Percentiles rank a stretch among this genome's conserved stretches.
phyloP scores from a whole-genome alignment of 2,329 filamentous ascomycete species.

The Aureobasidium sp. region DNA sequence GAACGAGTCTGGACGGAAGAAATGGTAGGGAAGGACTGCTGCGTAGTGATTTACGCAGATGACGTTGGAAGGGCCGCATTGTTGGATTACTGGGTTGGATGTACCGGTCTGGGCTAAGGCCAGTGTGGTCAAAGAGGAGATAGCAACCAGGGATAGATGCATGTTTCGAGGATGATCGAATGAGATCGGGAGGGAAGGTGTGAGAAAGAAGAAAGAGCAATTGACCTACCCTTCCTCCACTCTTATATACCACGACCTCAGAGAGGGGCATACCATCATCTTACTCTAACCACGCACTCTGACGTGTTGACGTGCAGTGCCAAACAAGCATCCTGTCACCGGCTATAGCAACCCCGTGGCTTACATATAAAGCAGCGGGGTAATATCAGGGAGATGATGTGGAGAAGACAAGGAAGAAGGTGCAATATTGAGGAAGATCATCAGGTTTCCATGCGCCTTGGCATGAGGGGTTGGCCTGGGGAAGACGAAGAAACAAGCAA shows the following conservation, averaged over 20 bases:
- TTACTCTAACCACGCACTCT: background rate
- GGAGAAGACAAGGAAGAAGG: background rate
- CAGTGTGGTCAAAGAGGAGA: background rate
- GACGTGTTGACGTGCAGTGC: background rate
- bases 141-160: background rate
- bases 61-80: conserved; percentile 17
- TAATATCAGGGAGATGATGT: background rate
- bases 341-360: background rate
- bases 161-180: background rate
- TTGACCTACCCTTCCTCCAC: background rate
- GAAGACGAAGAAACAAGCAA: background rate
- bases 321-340: background rate
- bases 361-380: background rate
- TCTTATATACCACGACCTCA: background rate
- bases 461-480: background rate
- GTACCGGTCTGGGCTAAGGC: background rate
- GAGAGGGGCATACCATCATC: background rate
- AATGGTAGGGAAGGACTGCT: conserved; percentile 29
- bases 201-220: background rate
- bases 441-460: background rate
- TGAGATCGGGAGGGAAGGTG: background rate
- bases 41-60: conserved; percentile 33
- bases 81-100: background rate
- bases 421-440: background rate
- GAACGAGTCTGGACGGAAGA: conserved; percentile 28